phyloP scores from a whole-genome alignment of 2,329 filamentous ascomycete genomes.

The Ilyonectria sp. region DNA sequence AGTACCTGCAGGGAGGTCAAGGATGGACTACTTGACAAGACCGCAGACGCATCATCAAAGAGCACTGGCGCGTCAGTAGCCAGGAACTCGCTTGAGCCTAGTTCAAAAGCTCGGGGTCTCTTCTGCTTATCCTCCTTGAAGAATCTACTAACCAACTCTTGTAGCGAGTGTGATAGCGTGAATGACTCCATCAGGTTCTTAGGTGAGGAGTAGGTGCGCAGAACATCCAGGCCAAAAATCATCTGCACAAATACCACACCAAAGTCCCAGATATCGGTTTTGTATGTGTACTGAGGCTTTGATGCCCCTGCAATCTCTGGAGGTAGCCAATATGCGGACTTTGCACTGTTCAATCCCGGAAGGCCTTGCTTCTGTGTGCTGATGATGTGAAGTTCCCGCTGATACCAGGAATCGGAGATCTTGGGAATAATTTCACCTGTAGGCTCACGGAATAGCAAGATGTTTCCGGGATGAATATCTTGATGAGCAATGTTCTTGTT shows the following conservation, averaged over 20 bases:
- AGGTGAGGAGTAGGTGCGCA: slow-evolving; percentile 85
- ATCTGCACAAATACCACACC: slow-evolving; percentile 94
- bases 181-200: slow-evolving; percentile 79
- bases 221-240: slow-evolving; percentile 87
- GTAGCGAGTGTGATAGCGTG: slow-evolving; percentile 80
- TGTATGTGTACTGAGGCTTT: slow-evolving; percentile 77
- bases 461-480: slow-evolving; percentile 84
- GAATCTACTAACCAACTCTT: slow-evolving; percentile 86
- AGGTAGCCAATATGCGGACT: slow-evolving; percentile 86
- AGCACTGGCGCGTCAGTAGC: slow-evolving; percentile 76
- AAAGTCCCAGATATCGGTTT: slow-evolving; percentile 96
- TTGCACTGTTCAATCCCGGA: slow-evolving; percentile 71
- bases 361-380: slow-evolving; percentile 66
- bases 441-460: slow-evolving; percentile 80
- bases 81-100: slow-evolving; percentile 76
- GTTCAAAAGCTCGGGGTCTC: slow-evolving; percentile 84
- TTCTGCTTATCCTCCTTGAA: slow-evolving; percentile 90
- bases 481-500: slow-evolving; percentile 88
- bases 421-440: slow-evolving; percentile 81
- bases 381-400: slow-evolving; percentile 76
- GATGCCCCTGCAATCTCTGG: slow-evolving; percentile 79
- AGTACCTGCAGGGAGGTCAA: slow-evolving; percentile 58
- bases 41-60: slow-evolving; percentile 59
- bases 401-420: slow-evolving; percentile 81
- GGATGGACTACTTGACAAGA: slow-evolving; percentile 60